These are phyloP conservation scores for Kuraishia ogatae DNA, from an alignment of 805 yeast genomes.

Conservation along the genomic window DNA sequence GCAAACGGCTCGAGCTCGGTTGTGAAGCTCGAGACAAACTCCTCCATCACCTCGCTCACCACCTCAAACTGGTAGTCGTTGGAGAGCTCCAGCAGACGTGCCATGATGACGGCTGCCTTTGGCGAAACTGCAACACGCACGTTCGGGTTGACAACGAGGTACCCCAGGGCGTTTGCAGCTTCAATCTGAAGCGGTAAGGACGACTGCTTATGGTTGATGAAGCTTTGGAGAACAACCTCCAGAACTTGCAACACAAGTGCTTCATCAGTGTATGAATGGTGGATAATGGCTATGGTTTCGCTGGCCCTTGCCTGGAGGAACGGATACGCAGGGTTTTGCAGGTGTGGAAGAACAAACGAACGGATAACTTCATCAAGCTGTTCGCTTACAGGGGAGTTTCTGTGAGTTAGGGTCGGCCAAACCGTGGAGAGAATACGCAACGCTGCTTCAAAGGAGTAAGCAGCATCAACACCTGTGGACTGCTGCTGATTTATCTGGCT, in stretches of 20 bases:
- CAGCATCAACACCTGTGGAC: constrained; percentile 21
- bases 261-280: constrained; percentile 16
- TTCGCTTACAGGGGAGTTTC: constrained; percentile 38
- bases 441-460: constrained; percentile 63
- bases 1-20: constrained; percentile 89
- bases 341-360: constrained; percentile 58
- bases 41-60: constrained; percentile 85
- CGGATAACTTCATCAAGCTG: constrained; percentile 59
- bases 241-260: constrained; percentile 18
- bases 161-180: constrained; percentile 42
- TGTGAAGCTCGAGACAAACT: constrained; percentile 79
- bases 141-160: constrained; percentile 25
- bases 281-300: constrained; percentile 36
- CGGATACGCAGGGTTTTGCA: constrained; percentile 35
- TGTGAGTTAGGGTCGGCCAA: constrained; percentile 38
- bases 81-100: constrained; percentile 59
- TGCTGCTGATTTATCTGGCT: constrained; percentile 31
- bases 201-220: constrained; percentile 18
- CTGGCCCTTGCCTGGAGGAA: constrained; percentile 69
- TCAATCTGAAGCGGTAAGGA: constrained; percentile 43
- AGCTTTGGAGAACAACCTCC: constrained; percentile 28
- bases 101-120: constrained; percentile 69
- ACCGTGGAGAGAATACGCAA: constrained; percentile 67
- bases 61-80: constrained; percentile 77
- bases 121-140: constrained; percentile 54